Conservation (phyloP, 768 basidiomycete genomes). For the Boletus sensibilis region DNA sequence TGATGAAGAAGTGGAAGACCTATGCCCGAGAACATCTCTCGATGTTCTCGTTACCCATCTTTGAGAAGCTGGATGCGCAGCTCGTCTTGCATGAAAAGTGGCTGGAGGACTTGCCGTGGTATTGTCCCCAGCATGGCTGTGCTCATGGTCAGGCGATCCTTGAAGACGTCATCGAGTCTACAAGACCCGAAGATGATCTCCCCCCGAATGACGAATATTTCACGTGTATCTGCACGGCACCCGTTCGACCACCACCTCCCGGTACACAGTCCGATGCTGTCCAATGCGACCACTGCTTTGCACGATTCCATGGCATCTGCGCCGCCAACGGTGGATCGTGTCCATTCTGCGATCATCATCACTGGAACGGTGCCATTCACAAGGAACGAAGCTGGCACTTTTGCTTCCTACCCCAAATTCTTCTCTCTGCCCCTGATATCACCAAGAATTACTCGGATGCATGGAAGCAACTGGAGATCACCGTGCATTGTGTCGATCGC, state of each 20-base stretch:
- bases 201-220: conserved; percentile 80
- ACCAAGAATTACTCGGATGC: conserved; percentile 76
- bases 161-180: conserved; percentile 73
- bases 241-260: conserved; percentile 78
- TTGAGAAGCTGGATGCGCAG: conserved; percentile 70
- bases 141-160: conserved; percentile 64
- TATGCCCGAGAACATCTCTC: conserved; percentile 70
- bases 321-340: conserved; percentile 89
- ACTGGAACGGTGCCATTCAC: conserved; percentile 84
- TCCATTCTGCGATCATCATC: conserved; percentile 88
- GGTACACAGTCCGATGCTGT: conserved; percentile 79
- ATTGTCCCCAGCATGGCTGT: conserved; percentile 61
- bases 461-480: conserved; percentile 76
- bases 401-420: conserved; percentile 70
- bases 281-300: conserved; percentile 87
- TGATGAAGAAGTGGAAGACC: conserved; percentile 69
- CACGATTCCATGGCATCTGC: conserved; percentile 81
- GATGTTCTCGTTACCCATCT: conserved; percentile 71
- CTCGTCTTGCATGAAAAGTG: conserved; percentile 66
- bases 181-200: conserved; percentile 73
- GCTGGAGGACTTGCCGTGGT: conserved; percentile 79
- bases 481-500: conserved; percentile 77
- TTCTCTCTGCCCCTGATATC: conserved; percentile 72
- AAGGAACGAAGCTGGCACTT: conserved; percentile 85
- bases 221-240: conserved; percentile 76